Evolutionary conservation across 164 flowering plant species (phyloP).

Genomic region (Annona squamosa): DNA sequence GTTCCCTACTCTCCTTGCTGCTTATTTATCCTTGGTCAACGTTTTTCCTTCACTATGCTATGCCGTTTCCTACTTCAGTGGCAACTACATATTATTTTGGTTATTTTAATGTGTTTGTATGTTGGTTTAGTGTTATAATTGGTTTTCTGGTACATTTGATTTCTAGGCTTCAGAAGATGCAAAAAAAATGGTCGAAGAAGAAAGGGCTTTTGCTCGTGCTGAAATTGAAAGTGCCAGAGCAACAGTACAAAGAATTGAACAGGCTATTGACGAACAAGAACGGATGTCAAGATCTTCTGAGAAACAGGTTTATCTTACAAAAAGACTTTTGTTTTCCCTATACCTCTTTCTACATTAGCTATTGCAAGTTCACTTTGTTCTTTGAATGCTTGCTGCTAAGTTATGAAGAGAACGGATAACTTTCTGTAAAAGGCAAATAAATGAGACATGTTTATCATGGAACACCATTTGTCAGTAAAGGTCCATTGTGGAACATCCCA

Average conservation of each 20-base stretch:
- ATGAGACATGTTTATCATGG: neutral
- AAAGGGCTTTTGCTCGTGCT: constrained; percentile 90
- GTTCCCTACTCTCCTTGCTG: neutral
- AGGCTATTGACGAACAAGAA: constrained; percentile 85
- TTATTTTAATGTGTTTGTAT: no score
- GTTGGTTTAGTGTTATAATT: no score
- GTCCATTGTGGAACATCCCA: neutral
- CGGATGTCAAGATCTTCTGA: constrained; percentile 55
- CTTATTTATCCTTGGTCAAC: neutral
- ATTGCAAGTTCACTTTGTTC: neutral
- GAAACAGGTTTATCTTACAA: constrained; percentile 52
- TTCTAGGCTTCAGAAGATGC: constrained; percentile 94
- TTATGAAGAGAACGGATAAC: neutral
- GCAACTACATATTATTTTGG: no score
- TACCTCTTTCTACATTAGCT: neutral
- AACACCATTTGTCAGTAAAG: neutral
- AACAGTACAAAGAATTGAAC: constrained; percentile 88
- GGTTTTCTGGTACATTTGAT: neutral
- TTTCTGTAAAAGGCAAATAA: neutral
- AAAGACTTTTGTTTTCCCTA: neutral
- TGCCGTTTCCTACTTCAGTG: no score
- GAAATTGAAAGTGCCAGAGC: constrained; percentile 95
- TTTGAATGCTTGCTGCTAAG: neutral
- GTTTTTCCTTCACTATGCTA: neutral
- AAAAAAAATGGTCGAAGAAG: constrained; percentile 76